Evolutionary conservation across 2,329 filamentous ascomycete species (phyloP).

Genomic region (Fusarium robinianum): DNA sequence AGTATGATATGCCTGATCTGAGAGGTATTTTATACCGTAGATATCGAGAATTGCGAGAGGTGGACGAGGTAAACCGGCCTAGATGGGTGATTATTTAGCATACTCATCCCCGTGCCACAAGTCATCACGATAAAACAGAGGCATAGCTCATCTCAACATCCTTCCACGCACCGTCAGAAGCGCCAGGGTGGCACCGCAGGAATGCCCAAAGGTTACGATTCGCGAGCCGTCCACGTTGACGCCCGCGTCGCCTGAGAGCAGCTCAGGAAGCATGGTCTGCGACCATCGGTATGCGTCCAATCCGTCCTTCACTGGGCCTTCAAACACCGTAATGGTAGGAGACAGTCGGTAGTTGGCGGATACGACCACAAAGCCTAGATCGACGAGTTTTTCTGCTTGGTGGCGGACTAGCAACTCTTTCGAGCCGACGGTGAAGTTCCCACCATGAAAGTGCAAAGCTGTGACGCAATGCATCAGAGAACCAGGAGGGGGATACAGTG

Average conservation of each 20-base stretch:
- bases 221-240: conserved; percentile 1
- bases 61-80: background rate
- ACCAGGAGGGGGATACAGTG: background rate
- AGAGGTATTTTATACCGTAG: conserved; percentile 4
- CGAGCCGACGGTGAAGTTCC: conserved; percentile 1
- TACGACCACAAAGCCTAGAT: conserved; percentile 3
- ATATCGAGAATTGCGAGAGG: conserved; percentile 4
- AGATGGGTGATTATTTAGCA: background rate
- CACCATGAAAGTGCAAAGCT: conserved; percentile 3
- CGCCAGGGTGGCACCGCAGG: conserved; percentile 1
- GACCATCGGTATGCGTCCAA: conserved; percentile 2
- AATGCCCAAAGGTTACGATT: conserved; percentile 2
- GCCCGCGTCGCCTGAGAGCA: background rate
- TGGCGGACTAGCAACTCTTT: conserved; percentile 1
- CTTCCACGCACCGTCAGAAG: background rate
- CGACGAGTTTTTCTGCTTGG: conserved; percentile 1
- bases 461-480: background rate
- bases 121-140: too few species aligned
- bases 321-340: conserved; percentile 3
- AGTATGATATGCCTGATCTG: conserved; percentile 1
- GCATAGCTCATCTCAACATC: background rate
- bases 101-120: too few species aligned
- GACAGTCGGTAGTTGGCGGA: conserved; percentile 4
- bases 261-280: background rate
- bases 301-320: conserved; percentile 3